Evolutionary conservation across 2,329 filamentous ascomycete species (phyloP).

Genomic region (Fusarium circinatum): DNA sequence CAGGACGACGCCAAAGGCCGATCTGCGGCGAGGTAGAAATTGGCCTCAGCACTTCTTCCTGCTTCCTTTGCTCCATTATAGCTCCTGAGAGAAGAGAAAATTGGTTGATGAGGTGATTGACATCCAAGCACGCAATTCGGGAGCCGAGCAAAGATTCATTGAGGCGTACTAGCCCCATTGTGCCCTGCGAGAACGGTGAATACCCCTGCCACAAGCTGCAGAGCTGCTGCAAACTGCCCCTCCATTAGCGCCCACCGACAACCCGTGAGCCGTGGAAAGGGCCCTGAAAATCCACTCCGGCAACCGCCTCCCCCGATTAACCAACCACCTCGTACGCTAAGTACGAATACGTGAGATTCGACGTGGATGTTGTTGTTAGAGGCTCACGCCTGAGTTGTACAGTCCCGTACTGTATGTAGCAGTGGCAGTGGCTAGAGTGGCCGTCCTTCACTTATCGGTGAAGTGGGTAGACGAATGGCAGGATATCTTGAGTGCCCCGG

Average conservation of each 20-base stretch:
- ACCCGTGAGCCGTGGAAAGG: slow-evolving; percentile 36
- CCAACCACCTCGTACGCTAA: slow-evolving; percentile 29
- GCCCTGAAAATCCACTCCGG: slow-evolving; percentile 40
- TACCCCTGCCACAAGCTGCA: slow-evolving; percentile 30
- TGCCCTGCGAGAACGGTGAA: slow-evolving; percentile 35
- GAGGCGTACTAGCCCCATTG: slow-evolving; percentile 27
- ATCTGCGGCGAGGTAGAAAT: slow-evolving; percentile 35
- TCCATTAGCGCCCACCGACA: slow-evolving; percentile 43
- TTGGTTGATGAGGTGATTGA: slow-evolving; percentile 36
- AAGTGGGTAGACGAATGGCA: slow-evolving; percentile 4
- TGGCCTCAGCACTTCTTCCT: slow-evolving; percentile 13
- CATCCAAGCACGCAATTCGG: slow-evolving; percentile 44
- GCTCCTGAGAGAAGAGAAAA: slow-evolving; percentile 23
- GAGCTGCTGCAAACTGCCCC: slow-evolving; percentile 37
- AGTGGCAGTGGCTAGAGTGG: not conserved
- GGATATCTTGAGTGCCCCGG: not conserved
- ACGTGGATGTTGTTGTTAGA: slow-evolving; percentile 23
- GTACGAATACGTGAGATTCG: slow-evolving; percentile 42
- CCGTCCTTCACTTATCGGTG: not conserved
- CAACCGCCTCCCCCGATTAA: slow-evolving; percentile 37
- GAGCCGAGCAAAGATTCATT: slow-evolving; percentile 33
- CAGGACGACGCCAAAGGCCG: slow-evolving; percentile 25
- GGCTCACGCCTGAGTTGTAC: slow-evolving; percentile 3
- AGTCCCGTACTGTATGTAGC: not conserved
- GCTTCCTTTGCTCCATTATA: slow-evolving; percentile 24